Conservation (phyloP, 192 early-diverging fungal species). For the Backusella psychrophila region DNA sequence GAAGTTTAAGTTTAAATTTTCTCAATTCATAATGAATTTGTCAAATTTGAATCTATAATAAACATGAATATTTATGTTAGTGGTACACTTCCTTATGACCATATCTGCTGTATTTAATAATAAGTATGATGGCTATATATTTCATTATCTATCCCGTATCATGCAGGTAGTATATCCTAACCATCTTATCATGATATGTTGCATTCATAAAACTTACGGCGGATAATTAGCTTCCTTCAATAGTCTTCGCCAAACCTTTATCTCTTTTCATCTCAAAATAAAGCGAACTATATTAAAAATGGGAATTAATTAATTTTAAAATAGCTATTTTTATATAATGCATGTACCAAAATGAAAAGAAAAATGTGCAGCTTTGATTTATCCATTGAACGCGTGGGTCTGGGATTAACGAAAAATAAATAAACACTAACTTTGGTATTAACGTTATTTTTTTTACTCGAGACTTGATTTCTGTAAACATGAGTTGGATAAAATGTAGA, state of each 20-base stretch:
- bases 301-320: not conserved
- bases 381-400: too few species aligned
- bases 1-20: not conserved
- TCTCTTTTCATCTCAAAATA: not conserved
- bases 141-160: not conserved
- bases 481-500: too few species aligned
- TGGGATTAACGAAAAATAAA: too few species aligned
- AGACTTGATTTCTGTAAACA: too few species aligned
- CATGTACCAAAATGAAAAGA: not conserved
- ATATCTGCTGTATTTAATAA: not conserved
- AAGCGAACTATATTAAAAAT: not conserved
- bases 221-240: not conserved
- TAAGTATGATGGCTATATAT: not conserved
- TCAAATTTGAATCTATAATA: not conserved
- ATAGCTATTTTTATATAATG: not conserved
- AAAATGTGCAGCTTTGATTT: not conserved
- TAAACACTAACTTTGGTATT: too few species aligned
- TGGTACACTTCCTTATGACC: not conserved
- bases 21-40: not conserved
- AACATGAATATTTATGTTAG: not conserved
- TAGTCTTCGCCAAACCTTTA: not conserved
- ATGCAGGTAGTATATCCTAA: not conserved
- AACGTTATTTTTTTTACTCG: too few species aligned
- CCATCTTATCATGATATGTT: not conserved
- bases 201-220: not conserved